A percentile compares a stretch with the other conserved stretches of the same genome.
phyloP scores from a whole-genome alignment of 2,329 filamentous ascomycete genomes.

The Sporothrix dimorphospora region DNA sequence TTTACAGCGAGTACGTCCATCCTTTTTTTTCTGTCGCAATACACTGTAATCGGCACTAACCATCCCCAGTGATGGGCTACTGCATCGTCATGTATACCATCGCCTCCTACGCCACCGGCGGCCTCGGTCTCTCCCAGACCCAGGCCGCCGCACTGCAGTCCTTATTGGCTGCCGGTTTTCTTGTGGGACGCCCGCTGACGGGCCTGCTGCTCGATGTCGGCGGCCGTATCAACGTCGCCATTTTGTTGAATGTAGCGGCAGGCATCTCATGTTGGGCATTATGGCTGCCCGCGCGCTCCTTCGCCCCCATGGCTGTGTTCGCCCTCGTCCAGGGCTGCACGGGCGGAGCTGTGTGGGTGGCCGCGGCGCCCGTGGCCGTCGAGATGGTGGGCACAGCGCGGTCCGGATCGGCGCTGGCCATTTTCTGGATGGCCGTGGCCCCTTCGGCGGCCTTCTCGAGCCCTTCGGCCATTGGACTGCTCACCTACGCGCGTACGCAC shows the following conservation, averaged over 20 bases:
- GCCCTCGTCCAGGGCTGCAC: conserved; percentile 53
- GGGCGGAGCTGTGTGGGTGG: conserved; percentile 57
- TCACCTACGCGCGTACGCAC: conserved; percentile 4
- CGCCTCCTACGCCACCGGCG: conserved; percentile 14
- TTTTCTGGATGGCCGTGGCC: conserved; percentile 26
- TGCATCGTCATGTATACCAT: conserved; percentile 23
- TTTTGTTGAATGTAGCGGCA: conserved; percentile 8
- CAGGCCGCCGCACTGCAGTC: conserved; percentile 28
- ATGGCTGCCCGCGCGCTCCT: conserved; percentile 27
- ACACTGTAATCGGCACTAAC: not conserved
- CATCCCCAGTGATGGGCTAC: conserved; percentile 18
- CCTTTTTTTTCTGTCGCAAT: not conserved
- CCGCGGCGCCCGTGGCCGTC: conserved; percentile 27
- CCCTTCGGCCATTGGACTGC: conserved; percentile 21
- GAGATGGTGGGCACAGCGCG: conserved; percentile 26
- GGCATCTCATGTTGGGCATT: conserved; percentile 29
- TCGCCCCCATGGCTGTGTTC: conserved; percentile 28
- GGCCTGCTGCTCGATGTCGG: conserved; percentile 23
- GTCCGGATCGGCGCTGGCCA: conserved; percentile 31
- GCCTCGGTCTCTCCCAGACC: conserved; percentile 26
- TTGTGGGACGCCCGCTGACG: conserved; percentile 12
- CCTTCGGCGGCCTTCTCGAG: conserved; percentile 26
- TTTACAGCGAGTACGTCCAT: conserved; percentile 10
- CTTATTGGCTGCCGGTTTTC: conserved; percentile 20
- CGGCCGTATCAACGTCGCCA: conserved; percentile 24